These are phyloP conservation scores for Nicotiana undulata DNA, from an alignment of 257 asterid genomes.

Conservation along the genomic window DNA sequence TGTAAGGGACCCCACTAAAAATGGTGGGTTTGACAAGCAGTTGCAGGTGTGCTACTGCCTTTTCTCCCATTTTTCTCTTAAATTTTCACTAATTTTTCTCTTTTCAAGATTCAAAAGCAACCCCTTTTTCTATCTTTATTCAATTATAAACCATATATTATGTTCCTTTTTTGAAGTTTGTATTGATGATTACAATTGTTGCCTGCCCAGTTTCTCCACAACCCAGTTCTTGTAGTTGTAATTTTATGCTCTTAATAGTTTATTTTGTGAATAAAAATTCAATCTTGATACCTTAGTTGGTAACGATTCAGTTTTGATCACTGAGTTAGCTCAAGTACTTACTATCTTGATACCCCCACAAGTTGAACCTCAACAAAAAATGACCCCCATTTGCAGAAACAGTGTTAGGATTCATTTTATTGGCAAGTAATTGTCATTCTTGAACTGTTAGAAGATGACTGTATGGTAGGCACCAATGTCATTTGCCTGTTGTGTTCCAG, in stretches of 20 bases:
- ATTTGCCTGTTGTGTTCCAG: constrained; percentile 80
- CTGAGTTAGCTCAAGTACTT: not conserved
- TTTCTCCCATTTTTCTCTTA: not conserved
- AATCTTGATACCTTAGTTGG: not conserved
- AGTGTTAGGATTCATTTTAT: not conserved
- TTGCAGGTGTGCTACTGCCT: constrained; percentile 20
- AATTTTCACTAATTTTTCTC: not conserved
- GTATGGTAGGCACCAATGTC: constrained; percentile 67
- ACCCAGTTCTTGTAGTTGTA: not conserved
- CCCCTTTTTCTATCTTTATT: not conserved
- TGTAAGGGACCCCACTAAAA: constrained; percentile 13
- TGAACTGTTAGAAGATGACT: constrained; percentile 15
- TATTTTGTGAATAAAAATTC: not conserved
- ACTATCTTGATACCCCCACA: not conserved
- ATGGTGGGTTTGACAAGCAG: constrained; percentile 18
- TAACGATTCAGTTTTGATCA: not conserved
- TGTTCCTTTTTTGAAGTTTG: not conserved
- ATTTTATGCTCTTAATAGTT: too few relatives aligned
- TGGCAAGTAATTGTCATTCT: not conserved
- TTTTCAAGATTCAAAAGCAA: not conserved
- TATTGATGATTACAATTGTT: constrained; percentile 5
- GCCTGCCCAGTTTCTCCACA: not conserved
- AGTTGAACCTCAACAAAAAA: not conserved
- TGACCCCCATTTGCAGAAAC: not conserved
- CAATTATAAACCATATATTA: not conserved